Evolutionary conservation across 345 rosid genomes (phyloP).

Genomic region (Barbarea vulgaris): DNA sequence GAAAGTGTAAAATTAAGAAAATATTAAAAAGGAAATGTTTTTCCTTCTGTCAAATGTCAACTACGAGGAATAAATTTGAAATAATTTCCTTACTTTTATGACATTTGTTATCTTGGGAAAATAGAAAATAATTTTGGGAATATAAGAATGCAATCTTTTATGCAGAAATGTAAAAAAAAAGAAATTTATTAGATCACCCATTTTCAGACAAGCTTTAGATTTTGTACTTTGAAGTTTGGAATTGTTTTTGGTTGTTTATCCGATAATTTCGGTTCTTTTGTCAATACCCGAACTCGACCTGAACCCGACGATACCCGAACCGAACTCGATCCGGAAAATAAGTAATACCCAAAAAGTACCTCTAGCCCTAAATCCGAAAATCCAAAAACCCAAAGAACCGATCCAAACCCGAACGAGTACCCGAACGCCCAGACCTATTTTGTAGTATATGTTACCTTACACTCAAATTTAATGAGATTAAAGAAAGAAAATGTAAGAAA

Average conservation of each 20-base stretch:
- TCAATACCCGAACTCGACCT: too few relatives aligned
- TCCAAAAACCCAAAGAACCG: too few relatives aligned
- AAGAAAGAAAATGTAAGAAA: constrained; percentile 3
- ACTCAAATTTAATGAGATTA: background rate
- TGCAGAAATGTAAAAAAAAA: background rate
- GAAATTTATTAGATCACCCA: background rate
- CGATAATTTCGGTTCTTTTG: too few relatives aligned
- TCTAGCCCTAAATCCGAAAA: too few relatives aligned
- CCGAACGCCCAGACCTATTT: too few relatives aligned
- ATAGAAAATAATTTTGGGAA: background rate
- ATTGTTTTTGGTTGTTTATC: too few relatives aligned
- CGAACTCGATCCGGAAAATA: too few relatives aligned
- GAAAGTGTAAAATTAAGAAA: background rate
- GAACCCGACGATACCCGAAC: too few relatives aligned
- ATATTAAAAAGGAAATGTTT: background rate
- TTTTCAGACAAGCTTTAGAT: background rate
- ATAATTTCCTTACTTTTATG: background rate
- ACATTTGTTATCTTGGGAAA: background rate
- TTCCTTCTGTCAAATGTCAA: background rate
- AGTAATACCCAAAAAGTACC: too few relatives aligned
- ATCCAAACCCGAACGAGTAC: too few relatives aligned
- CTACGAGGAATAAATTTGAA: background rate
- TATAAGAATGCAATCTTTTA: constrained; percentile 15
- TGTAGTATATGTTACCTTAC: too few relatives aligned
- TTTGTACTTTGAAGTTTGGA: too few relatives aligned